A percentile compares a stretch with the other conserved stretches of the same genome.
Conservation (phyloP, 768 basidiomycete species). For the Hygrophoropsis aurantiaca region DNA sequence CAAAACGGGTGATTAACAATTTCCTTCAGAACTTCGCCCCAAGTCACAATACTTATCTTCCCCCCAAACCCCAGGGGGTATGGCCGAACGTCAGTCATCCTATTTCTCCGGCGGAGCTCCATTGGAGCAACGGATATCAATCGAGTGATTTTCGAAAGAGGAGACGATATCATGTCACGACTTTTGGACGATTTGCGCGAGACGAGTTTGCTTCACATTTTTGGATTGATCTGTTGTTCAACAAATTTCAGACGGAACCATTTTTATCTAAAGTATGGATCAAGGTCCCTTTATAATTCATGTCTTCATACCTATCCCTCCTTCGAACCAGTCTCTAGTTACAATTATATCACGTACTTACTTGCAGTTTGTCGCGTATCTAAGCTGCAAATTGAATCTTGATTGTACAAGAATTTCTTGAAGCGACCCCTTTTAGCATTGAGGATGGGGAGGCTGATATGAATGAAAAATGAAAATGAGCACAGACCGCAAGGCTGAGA, state of each 20-base stretch:
- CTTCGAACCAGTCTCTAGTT: no score
- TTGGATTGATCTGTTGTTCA: no score
- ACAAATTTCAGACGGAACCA: no score
- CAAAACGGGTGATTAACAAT: constrained; percentile 38
- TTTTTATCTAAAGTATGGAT: no score
- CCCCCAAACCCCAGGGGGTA: constrained; percentile 40
- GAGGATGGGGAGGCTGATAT: neutral
- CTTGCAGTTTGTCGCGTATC: no score
- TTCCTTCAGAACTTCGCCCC: constrained; percentile 45
- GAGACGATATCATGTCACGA: constrained; percentile 3
- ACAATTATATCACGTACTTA: no score
- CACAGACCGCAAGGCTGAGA: no score
- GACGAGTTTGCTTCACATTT: neutral
- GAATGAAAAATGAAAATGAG: no score
- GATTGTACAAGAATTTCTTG: no score
- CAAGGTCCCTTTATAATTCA: no score
- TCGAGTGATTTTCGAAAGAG: constrained; percentile 49
- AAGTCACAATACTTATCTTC: constrained; percentile 44
- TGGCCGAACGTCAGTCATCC: constrained; percentile 46
- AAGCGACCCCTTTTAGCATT: neutral
- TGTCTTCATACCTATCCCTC: no score
- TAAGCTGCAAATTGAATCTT: no score
- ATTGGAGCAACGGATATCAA: constrained; percentile 68
- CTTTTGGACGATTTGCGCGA: constrained; percentile 6
- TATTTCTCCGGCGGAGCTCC: constrained; percentile 51